phyloP scores from a whole-genome alignment of 305 asterid genomes.

The Rubia tinctorum region DNA sequence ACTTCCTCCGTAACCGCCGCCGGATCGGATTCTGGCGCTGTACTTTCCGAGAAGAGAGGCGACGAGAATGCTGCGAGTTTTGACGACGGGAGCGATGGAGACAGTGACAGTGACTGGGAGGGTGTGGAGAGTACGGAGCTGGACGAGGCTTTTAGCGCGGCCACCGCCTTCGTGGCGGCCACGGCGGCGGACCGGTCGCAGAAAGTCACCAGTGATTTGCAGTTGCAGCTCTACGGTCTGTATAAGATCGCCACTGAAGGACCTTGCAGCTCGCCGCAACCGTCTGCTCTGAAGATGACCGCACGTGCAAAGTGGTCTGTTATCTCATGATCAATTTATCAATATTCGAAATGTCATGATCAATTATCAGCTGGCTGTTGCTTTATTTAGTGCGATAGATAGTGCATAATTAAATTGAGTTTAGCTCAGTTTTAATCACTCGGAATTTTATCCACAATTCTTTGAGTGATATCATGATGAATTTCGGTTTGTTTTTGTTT shows the following conservation, averaged over 20 bases:
- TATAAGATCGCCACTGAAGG: constrained; percentile 99
- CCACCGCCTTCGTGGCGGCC: constrained; percentile 96
- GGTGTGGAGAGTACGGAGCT: constrained; percentile 98
- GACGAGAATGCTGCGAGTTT: constrained; percentile 16
- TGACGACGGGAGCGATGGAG: constrained; percentile 6
- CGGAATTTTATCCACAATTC: not conserved
- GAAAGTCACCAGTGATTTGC: constrained; percentile 81
- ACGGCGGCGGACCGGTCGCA: constrained; percentile 73
- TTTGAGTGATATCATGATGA: not conserved
- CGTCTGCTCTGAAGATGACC: constrained; percentile 89
- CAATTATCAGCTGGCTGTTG: not conserved
- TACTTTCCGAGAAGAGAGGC: constrained; percentile 36
- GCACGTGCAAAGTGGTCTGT: constrained; percentile 94
- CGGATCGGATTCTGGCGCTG: constrained; percentile 24
- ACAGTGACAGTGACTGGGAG: constrained; percentile 84
- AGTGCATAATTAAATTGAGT: not conserved
- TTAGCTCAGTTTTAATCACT: too few species aligned
- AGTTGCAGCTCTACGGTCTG: constrained; percentile 84
- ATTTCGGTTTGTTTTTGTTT: constrained; percentile 3
- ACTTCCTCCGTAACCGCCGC: constrained; percentile 17
- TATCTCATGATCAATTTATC: not conserved
- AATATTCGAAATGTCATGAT: not conserved
- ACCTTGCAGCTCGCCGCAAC: constrained; percentile 86
- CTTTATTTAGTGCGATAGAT: not conserved
- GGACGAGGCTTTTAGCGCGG: constrained; percentile 96